These are phyloP conservation scores for Fusarium sulawesiense DNA, from an alignment of 2,329 filamentous ascomycete species.

Conservation along the genomic window DNA sequence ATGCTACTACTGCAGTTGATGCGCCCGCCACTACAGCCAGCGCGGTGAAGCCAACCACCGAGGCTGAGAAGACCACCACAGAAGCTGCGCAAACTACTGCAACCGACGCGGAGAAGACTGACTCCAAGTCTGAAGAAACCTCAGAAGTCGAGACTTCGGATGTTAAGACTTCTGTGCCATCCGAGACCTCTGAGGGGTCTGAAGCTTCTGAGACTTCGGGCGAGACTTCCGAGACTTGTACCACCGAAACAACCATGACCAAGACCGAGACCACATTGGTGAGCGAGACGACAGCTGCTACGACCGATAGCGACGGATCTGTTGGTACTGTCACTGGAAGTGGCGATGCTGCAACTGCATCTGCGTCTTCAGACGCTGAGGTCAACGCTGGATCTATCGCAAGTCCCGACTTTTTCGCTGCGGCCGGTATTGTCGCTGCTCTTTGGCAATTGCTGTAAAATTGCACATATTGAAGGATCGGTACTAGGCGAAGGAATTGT, in stretches of 20 bases:
- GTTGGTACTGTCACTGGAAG: neutral
- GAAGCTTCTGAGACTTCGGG: neutral
- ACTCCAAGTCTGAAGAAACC: neutral
- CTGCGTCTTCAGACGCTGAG: neutral
- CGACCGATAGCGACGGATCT: neutral
- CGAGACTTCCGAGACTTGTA: neutral
- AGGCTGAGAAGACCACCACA: neutral
- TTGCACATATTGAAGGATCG: neutral
- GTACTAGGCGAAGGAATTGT: neutral
- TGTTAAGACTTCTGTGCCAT: neutral
- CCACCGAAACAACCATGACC: neutral
- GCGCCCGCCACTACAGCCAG: neutral
- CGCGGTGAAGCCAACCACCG: conserved; percentile 1
- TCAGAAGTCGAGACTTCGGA: neutral
- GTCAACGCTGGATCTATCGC: conserved; percentile 9
- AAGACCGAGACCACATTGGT: conserved; percentile 2
- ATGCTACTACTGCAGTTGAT: neutral
- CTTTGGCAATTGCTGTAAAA: conserved; percentile 27
- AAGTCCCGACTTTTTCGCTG: neutral
- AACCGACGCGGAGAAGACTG: neutral
- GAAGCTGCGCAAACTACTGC: neutral
- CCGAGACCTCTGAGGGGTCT: neutral
- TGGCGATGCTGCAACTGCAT: neutral
- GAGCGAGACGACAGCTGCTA: conserved; percentile 1
- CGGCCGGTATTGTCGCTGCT: conserved; percentile 2